Evolutionary conservation across 257 asterid genomes (phyloP).

Genomic region (Ligustrum vulgare): DNA sequence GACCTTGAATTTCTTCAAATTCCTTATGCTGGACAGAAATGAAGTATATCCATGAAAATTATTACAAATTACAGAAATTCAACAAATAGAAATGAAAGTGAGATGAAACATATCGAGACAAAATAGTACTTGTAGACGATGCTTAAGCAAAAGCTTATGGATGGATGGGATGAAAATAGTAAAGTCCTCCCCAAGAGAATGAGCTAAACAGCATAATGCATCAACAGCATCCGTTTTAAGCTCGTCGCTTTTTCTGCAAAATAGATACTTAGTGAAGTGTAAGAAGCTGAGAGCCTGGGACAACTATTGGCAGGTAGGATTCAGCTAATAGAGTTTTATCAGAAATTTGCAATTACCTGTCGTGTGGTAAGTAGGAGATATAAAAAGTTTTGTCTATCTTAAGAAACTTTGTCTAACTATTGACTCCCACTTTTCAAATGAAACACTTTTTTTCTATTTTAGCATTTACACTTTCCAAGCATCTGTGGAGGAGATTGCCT

Average conservation of each 20-base stretch:
- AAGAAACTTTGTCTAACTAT: neutral
- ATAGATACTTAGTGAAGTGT: constrained; percentile 18
- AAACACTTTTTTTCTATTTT: neutral
- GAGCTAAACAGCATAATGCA: constrained; percentile 94
- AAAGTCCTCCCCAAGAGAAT: constrained; percentile 96
- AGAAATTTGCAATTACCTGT: neutral
- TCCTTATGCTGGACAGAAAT: constrained; percentile 76
- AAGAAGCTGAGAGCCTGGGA: constrained; percentile 9
- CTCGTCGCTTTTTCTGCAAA: constrained; percentile 84
- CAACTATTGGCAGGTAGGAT: constrained; percentile 14
- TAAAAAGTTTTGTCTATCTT: neutral
- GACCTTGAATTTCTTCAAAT: constrained; percentile 85
- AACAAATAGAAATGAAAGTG: constrained; percentile 14
- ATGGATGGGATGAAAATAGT: constrained; percentile 86
- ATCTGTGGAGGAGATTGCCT: neutral
- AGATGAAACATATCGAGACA: neutral
- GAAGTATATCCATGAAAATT: constrained; percentile 6
- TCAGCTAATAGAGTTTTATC: neutral
- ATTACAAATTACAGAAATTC: constrained; percentile 18
- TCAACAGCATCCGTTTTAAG: constrained; percentile 90
- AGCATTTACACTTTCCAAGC: neutral
- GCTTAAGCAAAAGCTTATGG: constrained; percentile 82
- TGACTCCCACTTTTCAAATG: neutral
- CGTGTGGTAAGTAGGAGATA: neutral
- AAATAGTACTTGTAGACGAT: constrained; percentile 69